A percentile compares a stretch with the other conserved stretches of the same genome.
phyloP scores from a whole-genome alignment of 805 yeast species.

The Candida suzukii region DNA sequence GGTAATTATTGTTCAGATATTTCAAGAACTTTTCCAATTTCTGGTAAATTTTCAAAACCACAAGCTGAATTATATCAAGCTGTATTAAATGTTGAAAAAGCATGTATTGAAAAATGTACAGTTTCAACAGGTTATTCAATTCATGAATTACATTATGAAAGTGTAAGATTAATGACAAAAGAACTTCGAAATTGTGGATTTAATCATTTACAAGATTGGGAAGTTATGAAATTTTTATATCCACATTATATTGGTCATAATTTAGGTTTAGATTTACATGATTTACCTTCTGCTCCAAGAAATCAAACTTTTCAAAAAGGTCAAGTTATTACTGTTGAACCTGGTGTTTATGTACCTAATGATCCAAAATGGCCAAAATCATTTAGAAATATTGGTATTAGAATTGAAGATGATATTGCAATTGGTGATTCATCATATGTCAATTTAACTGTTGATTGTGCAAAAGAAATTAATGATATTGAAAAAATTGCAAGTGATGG shows the following conservation, averaged over 20 bases:
- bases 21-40: constrained; percentile 93
- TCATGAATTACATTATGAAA: constrained; percentile 68
- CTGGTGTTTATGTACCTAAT: constrained; percentile 87
- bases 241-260: constrained; percentile 97
- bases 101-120: constrained; percentile 66
- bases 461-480: constrained; percentile 78
- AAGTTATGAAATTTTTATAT: constrained; percentile 52
- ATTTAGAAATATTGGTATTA: constrained; percentile 83
- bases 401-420: constrained; percentile 92
- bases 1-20: constrained; percentile 97
- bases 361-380: constrained; percentile 66
- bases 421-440: constrained; percentile 53
- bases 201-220: constrained; percentile 39
- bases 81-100: constrained; percentile 74
- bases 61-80: constrained; percentile 87
- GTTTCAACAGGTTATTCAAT: constrained; percentile 46
- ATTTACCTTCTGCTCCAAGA: constrained; percentile 60
- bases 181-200: constrained; percentile 76
- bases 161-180: constrained; percentile 49
- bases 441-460: constrained; percentile 72
- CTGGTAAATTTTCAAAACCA: constrained; percentile 63
- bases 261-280: constrained; percentile 88
- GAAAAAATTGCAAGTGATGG: constrained; percentile 63
- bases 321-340: constrained; percentile 91
- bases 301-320: constrained; percentile 47